These are phyloP conservation scores for Ascochyta rabiei DNA, from an alignment of 2,329 filamentous ascomycete genomes.

Conservation along the genomic window DNA sequence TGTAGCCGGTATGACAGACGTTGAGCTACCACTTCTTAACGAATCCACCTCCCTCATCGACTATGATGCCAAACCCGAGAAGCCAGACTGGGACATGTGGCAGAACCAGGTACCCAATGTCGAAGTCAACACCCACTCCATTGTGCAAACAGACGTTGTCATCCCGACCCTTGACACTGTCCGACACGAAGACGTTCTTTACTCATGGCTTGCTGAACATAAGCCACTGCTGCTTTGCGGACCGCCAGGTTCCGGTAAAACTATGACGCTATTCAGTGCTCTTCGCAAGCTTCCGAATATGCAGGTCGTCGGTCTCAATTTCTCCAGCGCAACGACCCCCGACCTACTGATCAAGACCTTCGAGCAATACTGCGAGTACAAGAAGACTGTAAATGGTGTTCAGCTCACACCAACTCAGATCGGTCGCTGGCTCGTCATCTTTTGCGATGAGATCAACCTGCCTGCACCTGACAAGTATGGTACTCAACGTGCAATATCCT, in stretches of 20 bases:
- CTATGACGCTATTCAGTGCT: constrained; percentile 98
- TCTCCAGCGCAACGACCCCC: constrained; percentile 97
- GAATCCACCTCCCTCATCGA: constrained; percentile 89
- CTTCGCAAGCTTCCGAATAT: constrained; percentile 96
- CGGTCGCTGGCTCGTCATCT: constrained; percentile 95
- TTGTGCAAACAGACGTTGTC: constrained; percentile 97
- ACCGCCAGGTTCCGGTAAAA: constrained; percentile 98
- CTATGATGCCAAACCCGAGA: constrained; percentile 86
- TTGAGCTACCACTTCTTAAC: constrained; percentile 81
- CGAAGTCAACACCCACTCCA: constrained; percentile 97
- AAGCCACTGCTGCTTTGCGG: constrained; percentile 96
- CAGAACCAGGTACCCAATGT: constrained; percentile 92
- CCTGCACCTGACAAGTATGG: constrained; percentile 97
- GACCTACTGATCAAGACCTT: constrained; percentile 99
- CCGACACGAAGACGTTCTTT: constrained; percentile 97
- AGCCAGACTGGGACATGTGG: constrained; percentile 90
- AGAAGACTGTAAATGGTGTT: constrained; percentile 95
- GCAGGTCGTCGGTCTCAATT: constrained; percentile 99
- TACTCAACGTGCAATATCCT: constrained; percentile 95
- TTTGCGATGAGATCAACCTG: constrained; percentile 99
- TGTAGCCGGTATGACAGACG: constrained; percentile 79
- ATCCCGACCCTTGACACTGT: constrained; percentile 98
- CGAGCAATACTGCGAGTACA: constrained; percentile 99
- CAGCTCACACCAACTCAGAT: constrained; percentile 96
- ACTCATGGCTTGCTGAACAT: constrained; percentile 98